These are phyloP conservation scores for Didymella segeticola DNA, from an alignment of 2,329 filamentous ascomycete genomes.

Conservation along the genomic window DNA sequence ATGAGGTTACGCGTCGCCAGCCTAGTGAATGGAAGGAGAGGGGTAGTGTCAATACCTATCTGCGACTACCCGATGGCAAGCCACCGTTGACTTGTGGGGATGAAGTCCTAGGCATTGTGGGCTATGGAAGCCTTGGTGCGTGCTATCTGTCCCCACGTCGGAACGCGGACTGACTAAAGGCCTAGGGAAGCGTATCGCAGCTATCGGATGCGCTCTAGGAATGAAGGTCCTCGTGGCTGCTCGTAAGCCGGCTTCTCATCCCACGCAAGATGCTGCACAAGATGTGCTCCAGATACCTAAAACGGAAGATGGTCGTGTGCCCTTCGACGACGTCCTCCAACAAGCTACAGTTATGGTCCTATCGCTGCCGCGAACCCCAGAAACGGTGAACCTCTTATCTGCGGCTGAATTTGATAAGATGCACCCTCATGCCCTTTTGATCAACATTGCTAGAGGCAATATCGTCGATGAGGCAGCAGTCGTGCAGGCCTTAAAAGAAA, in stretches of 20 bases:
- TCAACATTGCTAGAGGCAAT: slow-evolving; percentile 60
- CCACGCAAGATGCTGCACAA: slow-evolving; percentile 11
- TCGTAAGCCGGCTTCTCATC: slow-evolving; percentile 36
- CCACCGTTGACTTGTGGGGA: slow-evolving; percentile 56
- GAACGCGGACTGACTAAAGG: slow-evolving; percentile 16
- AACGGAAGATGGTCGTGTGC: slow-evolving; percentile 34
- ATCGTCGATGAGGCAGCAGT: slow-evolving; percentile 60
- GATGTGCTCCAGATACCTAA: slow-evolving; percentile 11
- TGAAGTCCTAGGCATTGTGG: slow-evolving; percentile 58
- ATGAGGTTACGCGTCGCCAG: slow-evolving; percentile 30
- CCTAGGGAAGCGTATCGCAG: slow-evolving; percentile 53
- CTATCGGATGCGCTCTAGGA: slow-evolving; percentile 53
- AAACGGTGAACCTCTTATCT: slow-evolving; percentile 45
- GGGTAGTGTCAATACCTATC: slow-evolving; percentile 42
- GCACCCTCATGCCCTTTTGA: slow-evolving; percentile 53
- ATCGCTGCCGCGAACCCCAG: slow-evolving; percentile 40
- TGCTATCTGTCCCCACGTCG: slow-evolving; percentile 5
- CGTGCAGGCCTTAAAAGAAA: slow-evolving; percentile 53
- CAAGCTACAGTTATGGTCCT: slow-evolving; percentile 50
- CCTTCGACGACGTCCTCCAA: slow-evolving; percentile 48
- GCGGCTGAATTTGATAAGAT: slow-evolving; percentile 54
- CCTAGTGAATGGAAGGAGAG: slow-evolving; percentile 52
- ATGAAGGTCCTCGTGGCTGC: slow-evolving; percentile 60
- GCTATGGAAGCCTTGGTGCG: slow-evolving; percentile 57
- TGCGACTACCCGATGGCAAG: slow-evolving; percentile 44